These are phyloP conservation scores for Oryza glumipatula DNA, from an alignment of 176 grass and related monocot genomes.

Conservation along the genomic window DNA sequence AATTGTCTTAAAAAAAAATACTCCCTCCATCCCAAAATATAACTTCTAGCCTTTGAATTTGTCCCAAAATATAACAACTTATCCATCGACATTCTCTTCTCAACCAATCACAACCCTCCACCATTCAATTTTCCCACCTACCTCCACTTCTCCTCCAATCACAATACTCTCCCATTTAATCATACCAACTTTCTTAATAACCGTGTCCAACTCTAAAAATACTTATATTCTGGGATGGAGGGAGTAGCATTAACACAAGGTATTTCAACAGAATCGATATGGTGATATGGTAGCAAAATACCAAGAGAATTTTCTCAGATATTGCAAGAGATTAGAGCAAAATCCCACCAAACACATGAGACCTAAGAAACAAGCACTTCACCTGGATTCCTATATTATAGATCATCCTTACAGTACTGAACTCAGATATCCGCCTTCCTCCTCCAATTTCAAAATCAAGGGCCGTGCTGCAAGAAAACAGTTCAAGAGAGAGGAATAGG, in stretches of 20 bases:
- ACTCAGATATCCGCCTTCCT: slow-evolving; percentile 88
- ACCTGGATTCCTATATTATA: slow-evolving; percentile 99
- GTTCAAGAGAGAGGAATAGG: slow-evolving; percentile 28
- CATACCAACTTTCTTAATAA: no score
- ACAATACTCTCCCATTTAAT: no score
- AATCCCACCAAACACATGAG: not conserved
- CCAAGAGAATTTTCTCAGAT: not conserved
- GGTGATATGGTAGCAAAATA: not conserved
- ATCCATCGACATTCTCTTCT: no score
- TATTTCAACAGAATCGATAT: not conserved
- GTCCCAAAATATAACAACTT: no score
- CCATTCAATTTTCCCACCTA: no score
- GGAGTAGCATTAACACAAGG: not conserved
- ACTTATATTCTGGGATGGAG: no score
- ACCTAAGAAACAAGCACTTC: slow-evolving; percentile 30
- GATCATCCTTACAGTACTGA: slow-evolving; percentile 83
- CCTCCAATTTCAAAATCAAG: slow-evolving; percentile 97
- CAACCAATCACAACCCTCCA: no score
- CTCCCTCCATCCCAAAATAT: no score
- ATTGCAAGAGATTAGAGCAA: slow-evolving; percentile 9
- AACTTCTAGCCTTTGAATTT: no score
- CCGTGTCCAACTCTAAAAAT: no score
- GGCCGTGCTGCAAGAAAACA: slow-evolving; percentile 61
- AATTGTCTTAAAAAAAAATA: not conserved
- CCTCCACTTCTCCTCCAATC: no score